phyloP scores from a whole-genome alignment of 139 green algal genomes.

The Picochlorum costavermella region DNA sequence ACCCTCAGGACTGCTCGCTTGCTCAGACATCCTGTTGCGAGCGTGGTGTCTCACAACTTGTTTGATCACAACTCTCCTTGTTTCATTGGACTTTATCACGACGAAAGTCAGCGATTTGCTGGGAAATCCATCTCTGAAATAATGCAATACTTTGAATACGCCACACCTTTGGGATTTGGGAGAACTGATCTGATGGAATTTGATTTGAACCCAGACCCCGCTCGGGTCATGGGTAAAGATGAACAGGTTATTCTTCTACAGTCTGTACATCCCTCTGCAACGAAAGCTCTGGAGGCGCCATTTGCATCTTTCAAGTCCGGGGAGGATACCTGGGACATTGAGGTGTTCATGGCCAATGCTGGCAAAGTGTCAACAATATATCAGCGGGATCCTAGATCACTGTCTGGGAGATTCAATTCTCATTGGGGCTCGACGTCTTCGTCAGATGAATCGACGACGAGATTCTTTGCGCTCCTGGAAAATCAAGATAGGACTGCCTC shows the following conservation, averaged over 20 bases:
- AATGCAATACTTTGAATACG: constrained; percentile 1
- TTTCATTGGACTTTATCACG: not conserved
- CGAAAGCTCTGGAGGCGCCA: no score
- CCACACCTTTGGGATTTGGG: not conserved
- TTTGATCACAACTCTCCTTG: constrained; percentile 12
- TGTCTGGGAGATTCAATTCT: no score
- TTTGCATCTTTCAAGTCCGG: no score
- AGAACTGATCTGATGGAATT: not conserved
- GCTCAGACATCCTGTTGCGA: not conserved
- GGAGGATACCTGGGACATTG: no score
- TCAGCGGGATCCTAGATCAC: no score
- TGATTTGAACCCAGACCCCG: constrained; percentile 2
- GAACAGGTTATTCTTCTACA: not conserved
- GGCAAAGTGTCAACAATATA: no score
- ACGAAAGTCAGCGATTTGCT: not conserved
- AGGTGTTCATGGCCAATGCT: no score
- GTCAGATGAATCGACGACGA: no score
- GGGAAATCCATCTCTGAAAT: not conserved
- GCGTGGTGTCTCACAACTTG: constrained; percentile 1
- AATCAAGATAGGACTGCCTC: not conserved
- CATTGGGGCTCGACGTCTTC: no score
- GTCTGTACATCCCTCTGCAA: not conserved
- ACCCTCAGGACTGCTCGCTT: constrained; percentile 24
- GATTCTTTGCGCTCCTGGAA: no score
- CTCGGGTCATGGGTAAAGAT: not conserved